Evolutionary conservation across 805 yeast species (phyloP).

Genomic region (Saccharomycopsis microspora): DNA sequence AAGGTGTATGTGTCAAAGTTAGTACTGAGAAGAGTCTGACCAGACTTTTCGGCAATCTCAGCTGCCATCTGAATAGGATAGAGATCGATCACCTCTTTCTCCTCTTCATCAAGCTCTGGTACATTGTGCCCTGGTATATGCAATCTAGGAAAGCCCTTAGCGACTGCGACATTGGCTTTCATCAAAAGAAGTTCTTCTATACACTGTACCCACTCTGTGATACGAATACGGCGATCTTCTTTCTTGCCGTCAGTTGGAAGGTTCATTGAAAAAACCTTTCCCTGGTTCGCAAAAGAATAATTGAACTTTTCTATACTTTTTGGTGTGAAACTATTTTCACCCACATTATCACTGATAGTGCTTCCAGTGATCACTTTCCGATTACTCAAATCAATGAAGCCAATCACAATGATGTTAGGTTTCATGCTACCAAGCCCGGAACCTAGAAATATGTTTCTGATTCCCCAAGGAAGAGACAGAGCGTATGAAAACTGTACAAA

Average conservation of each 20-base stretch:
- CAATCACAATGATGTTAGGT: slow-evolving; percentile 89
- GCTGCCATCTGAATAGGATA: slow-evolving; percentile 98
- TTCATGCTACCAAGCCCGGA: slow-evolving; percentile 98
- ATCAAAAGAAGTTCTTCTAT: slow-evolving; percentile 81
- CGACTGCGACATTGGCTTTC: slow-evolving; percentile 89
- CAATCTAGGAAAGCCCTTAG: slow-evolving; percentile 69
- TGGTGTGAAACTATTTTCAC: not conserved
- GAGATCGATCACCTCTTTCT: slow-evolving; percentile 60
- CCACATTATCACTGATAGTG: not conserved
- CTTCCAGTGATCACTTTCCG: slow-evolving; percentile 1
- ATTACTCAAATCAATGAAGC: slow-evolving; percentile 60
- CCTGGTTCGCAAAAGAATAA: slow-evolving; percentile 15
- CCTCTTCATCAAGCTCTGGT: slow-evolving; percentile 19
- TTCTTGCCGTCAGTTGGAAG: slow-evolving; percentile 78
- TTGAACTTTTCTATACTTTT: slow-evolving; percentile 8
- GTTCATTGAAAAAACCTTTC: slow-evolving; percentile 9
- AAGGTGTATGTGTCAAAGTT: slow-evolving; percentile 94
- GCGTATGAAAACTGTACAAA: slow-evolving; percentile 90
- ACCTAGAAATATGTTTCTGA: slow-evolving; percentile 80
- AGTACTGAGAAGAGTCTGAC: slow-evolving; percentile 64
- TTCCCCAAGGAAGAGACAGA: slow-evolving; percentile 89
- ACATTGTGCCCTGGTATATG: slow-evolving; percentile 42
- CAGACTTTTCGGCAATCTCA: slow-evolving; percentile 52
- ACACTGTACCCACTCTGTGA: slow-evolving; percentile 83
- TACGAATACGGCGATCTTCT: slow-evolving; percentile 50